These are phyloP conservation scores for Hanseniaspora vineae DNA, from an alignment of 805 yeast genomes.

Conservation along the genomic window DNA sequence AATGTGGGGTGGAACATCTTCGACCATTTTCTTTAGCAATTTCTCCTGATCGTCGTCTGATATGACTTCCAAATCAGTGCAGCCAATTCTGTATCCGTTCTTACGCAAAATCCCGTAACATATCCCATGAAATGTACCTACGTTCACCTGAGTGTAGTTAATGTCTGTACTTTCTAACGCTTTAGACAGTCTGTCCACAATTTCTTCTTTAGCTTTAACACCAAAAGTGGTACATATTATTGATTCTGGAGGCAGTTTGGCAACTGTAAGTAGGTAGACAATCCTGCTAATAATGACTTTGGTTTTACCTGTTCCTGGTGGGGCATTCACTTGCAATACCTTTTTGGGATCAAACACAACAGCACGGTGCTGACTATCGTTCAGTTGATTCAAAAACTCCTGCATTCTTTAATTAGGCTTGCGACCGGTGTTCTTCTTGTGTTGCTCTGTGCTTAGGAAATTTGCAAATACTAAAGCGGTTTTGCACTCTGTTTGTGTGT, in stretches of 20 bases:
- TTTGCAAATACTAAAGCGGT: too few relatives aligned
- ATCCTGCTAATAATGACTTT: constrained; percentile 71
- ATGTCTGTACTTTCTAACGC: constrained; percentile 22
- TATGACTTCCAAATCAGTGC: constrained; percentile 38
- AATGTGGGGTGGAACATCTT: constrained; percentile 21
- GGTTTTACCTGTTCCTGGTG: constrained; percentile 72
- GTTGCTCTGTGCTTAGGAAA: too few relatives aligned
- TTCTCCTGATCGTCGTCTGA: constrained; percentile 46
- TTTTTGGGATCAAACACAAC: constrained; percentile 29
- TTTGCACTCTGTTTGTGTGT: too few relatives aligned
- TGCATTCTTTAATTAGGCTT: not conserved
- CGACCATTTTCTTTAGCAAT: constrained; percentile 25
- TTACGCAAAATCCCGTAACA: constrained; percentile 47
- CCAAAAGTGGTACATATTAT: constrained; percentile 88
- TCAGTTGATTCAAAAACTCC: constrained; percentile 14
- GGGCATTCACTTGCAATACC: constrained; percentile 43
- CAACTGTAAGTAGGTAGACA: constrained; percentile 45
- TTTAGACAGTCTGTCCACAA: constrained; percentile 46
- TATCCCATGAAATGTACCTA: constrained; percentile 87
- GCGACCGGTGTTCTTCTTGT: too few relatives aligned
- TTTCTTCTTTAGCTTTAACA: constrained; percentile 81
- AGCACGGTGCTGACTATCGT: constrained; percentile 33
- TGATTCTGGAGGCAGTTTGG: constrained; percentile 41
- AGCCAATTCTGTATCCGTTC: constrained; percentile 40
- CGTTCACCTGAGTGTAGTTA: constrained; percentile 34